Conservation (phyloP, 306 rosid species). For the Cicer judaicum region DNA sequence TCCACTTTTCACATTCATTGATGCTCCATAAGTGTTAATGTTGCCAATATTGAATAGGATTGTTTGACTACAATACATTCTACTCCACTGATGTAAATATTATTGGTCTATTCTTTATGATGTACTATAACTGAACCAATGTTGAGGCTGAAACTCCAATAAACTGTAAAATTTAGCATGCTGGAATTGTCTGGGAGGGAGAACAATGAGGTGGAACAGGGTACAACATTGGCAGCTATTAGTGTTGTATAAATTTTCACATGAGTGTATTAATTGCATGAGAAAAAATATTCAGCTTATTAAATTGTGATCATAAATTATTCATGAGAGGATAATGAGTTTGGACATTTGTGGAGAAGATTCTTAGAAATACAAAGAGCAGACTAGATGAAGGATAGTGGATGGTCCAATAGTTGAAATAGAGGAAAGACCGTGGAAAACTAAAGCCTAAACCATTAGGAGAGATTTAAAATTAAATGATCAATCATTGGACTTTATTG, state of each 20-base stretch:
- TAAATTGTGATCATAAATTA: conserved; percentile 17
- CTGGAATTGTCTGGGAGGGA: conserved; percentile 32
- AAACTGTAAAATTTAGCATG: conserved; percentile 29
- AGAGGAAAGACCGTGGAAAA: neutral
- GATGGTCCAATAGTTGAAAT: neutral
- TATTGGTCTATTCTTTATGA: conserved; percentile 27
- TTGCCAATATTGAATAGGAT: conserved; percentile 28
- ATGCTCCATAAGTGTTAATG: neutral
- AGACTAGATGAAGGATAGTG: conserved; percentile 10
- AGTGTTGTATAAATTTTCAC: conserved; percentile 17
- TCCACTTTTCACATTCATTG: conserved; percentile 8
- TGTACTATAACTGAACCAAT: conserved; percentile 18
- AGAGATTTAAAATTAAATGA: conserved; percentile 3
- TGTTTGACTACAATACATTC: conserved; percentile 7
- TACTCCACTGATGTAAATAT: conserved; percentile 25
- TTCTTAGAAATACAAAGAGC: neutral
- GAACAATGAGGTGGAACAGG: conserved; percentile 22
- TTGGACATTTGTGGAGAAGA: conserved; percentile 12
- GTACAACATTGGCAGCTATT: conserved; percentile 15
- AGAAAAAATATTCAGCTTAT: conserved; percentile 18
- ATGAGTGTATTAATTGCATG: conserved; percentile 4
- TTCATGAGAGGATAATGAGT: conserved; percentile 2
- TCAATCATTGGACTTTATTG: conserved; percentile 10
- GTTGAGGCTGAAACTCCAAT: conserved; percentile 15
- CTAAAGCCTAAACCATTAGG: neutral